Conservation (phyloP, 768 basidiomycete species). For the Boletus tomentosulus region DNA sequence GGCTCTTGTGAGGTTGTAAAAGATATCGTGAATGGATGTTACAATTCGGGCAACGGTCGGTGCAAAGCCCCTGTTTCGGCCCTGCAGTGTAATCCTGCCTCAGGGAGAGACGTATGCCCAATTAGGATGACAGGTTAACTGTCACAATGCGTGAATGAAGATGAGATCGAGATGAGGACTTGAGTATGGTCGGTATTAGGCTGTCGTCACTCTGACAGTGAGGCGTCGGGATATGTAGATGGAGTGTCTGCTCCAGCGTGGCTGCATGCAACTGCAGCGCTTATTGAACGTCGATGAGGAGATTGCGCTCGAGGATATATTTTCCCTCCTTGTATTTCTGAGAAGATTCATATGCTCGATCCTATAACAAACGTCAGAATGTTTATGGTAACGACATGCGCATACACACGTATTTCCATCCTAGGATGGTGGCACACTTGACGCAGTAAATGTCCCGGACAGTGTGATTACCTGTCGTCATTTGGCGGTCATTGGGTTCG, state of each 20-base stretch:
- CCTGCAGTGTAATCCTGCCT: neutral
- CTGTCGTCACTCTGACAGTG: conserved; percentile 15
- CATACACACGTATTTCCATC: conserved; percentile 91
- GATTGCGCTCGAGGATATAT: conserved; percentile 93
- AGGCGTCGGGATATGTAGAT: conserved; percentile 6
- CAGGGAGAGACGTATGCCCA: conserved; percentile 12
- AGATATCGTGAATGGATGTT: conserved; percentile 19
- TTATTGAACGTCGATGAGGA: conserved; percentile 83
- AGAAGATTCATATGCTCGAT: conserved; percentile 80
- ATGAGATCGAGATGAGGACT: conserved; percentile 12
- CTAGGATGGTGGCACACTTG: conserved; percentile 83
- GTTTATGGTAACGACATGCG: neutral
- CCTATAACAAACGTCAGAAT: conserved; percentile 45
- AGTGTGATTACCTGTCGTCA: conserved; percentile 96
- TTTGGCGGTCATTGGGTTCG: conserved; percentile 84
- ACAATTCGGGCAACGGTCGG: conserved; percentile 13
- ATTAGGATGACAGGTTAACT: conserved; percentile 22
- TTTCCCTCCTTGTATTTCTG: conserved; percentile 99
- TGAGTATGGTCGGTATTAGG: conserved; percentile 8
- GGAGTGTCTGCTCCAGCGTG: conserved; percentile 3
- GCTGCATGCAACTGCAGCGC: conserved; percentile 7
- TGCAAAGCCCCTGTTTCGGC: conserved; percentile 10
- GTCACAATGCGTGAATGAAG: conserved; percentile 18
- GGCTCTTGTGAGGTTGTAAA: conserved; percentile 10
- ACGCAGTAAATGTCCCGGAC: conserved; percentile 93